These are phyloP conservation scores for Tephrocybe rancida DNA, from an alignment of 768 basidiomycete species.

Conservation along the genomic window DNA sequence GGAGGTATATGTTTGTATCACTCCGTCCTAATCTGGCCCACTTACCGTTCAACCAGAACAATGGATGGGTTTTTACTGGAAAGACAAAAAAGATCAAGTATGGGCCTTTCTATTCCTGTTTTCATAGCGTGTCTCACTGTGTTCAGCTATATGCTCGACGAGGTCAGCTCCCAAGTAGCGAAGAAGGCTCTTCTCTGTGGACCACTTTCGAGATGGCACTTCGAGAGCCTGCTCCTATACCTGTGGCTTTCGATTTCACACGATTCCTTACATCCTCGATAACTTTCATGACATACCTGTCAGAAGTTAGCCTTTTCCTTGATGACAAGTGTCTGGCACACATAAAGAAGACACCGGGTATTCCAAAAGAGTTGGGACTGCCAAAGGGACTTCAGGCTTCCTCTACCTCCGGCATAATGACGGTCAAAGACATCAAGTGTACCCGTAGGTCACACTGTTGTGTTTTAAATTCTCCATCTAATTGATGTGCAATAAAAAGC, in stretches of 20 bases:
- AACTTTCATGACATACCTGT: constrained; percentile 87
- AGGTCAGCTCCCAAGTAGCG: constrained; percentile 55
- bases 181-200: constrained; percentile 50
- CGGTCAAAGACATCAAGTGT: constrained; percentile 59
- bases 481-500: constrained; percentile 37
- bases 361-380: constrained; percentile 50
- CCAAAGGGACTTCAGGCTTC: constrained; percentile 57
- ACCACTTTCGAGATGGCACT: constrained; percentile 90
- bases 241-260: constrained; percentile 82
- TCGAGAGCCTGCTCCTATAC: constrained; percentile 79
- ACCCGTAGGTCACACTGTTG: constrained; percentile 48
- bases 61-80: constrained; percentile 98
- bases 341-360: constrained; percentile 63
- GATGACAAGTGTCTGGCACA: constrained; percentile 74
- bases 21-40: constrained; percentile 21
- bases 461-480: neutral
- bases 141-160: constrained; percentile 79
- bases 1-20: constrained; percentile 49
- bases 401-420: constrained; percentile 69
- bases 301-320: constrained; percentile 78
- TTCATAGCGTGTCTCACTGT: constrained; percentile 8
- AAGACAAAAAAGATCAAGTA: constrained; percentile 88
- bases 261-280: constrained; percentile 90
- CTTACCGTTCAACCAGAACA: constrained; percentile 50
- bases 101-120: neutral